phyloP scores from a whole-genome alignment of 768 basidiomycete species.

The Leccinum subtestaceum region DNA sequence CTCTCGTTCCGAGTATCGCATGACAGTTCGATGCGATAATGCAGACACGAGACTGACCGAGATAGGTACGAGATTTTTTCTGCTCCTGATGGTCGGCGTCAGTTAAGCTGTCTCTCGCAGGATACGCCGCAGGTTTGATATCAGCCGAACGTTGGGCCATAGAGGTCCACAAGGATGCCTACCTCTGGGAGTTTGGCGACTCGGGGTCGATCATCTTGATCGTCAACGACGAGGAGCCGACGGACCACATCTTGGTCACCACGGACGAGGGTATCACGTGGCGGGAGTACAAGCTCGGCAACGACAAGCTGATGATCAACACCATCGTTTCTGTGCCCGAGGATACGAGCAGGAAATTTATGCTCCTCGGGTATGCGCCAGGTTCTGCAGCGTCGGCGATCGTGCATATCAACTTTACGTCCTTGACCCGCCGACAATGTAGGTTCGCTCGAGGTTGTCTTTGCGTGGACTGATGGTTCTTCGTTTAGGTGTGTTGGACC shows the following conservation, averaged over 20 bases:
- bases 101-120: constrained; percentile 24
- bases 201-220: constrained; percentile 92
- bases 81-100: not conserved
- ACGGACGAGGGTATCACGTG: constrained; percentile 86
- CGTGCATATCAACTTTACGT: constrained; percentile 85
- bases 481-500: constrained; percentile 58
- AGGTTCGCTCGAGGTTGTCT: constrained; percentile 27
- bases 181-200: constrained; percentile 98
- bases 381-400: constrained; percentile 46
- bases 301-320: constrained; percentile 69
- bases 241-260: constrained; percentile 81
- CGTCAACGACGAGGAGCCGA: constrained; percentile 93
- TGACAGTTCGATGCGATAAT: constrained; percentile 86
- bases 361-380: constrained; percentile 69
- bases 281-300: constrained; percentile 80
- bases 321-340: constrained; percentile 83
- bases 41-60: constrained; percentile 81
- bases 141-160: constrained; percentile 41
- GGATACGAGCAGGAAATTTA: constrained; percentile 90
- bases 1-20: constrained; percentile 84
- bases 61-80: constrained; percentile 46
- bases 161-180: constrained; percentile 96
- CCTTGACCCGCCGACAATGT: constrained; percentile 77
- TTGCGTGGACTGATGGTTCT: constrained; percentile 1
- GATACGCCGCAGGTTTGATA: constrained; percentile 41